These are phyloP conservation scores for Lasiodiplodia theobromae DNA, from an alignment of 2,329 filamentous ascomycete genomes.

Conservation along the genomic window DNA sequence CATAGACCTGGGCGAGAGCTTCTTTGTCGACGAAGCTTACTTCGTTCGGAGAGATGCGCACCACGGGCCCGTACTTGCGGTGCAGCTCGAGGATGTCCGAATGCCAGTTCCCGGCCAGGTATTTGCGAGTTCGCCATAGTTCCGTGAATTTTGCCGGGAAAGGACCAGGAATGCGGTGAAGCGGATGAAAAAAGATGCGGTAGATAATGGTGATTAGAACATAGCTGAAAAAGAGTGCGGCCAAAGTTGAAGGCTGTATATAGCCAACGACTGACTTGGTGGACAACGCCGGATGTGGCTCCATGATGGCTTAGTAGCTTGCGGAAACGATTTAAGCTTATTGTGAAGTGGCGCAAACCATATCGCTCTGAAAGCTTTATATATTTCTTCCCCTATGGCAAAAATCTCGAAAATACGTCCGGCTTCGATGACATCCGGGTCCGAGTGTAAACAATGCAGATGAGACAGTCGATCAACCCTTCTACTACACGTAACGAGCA, in stretches of 20 bases:
- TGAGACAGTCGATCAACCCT: too few species aligned
- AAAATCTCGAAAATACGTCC: too few species aligned
- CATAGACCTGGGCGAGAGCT: slow-evolving; percentile 42
- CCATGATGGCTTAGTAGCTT: too few species aligned
- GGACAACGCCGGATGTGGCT: too few species aligned
- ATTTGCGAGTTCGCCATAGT: background rate
- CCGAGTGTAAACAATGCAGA: too few species aligned
- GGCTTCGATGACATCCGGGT: too few species aligned
- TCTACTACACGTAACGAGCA: too few species aligned
- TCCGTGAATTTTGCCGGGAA: slow-evolving; percentile 39
- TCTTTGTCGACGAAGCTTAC: slow-evolving; percentile 52
- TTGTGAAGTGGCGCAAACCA: too few species aligned
- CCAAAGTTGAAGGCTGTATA: background rate
- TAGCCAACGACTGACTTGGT: background rate
- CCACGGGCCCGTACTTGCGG: slow-evolving; percentile 50
- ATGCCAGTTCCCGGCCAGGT: slow-evolving; percentile 35
- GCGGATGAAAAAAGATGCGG: slow-evolving; percentile 52
- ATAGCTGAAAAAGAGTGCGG: slow-evolving; percentile 26
- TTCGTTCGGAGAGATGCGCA: slow-evolving; percentile 51
- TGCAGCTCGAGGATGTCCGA: slow-evolving; percentile 46
- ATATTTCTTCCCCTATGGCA: too few species aligned
- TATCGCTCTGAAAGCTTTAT: too few species aligned
- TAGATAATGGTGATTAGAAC: slow-evolving; percentile 39
- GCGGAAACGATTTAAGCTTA: too few species aligned
- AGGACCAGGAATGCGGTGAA: slow-evolving; percentile 53